These are phyloP conservation scores for Tylopilus sp. DNA, from an alignment of 768 basidiomycete genomes.

Conservation along the genomic window DNA sequence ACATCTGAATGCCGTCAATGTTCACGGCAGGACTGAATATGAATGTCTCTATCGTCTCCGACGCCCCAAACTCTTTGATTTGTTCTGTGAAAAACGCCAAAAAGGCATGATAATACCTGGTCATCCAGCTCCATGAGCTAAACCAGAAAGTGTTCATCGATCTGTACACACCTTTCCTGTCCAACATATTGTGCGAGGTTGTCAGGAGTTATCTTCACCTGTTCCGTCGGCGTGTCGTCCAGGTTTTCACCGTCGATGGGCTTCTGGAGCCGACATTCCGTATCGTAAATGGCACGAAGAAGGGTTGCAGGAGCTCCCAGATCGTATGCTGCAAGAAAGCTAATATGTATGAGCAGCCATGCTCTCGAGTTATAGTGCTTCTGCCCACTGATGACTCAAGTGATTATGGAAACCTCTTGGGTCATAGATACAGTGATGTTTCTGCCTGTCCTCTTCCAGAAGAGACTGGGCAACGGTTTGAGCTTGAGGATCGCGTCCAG, in stretches of 20 bases:
- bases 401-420: slow-evolving; percentile 52
- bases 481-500: slow-evolving; percentile 42
- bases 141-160: slow-evolving; percentile 29
- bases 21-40: slow-evolving; percentile 39
- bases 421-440: slow-evolving; percentile 50
- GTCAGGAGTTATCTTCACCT: slow-evolving; percentile 33
- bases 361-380: neutral
- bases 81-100: slow-evolving; percentile 40
- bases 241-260: slow-evolving; percentile 39
- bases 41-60: slow-evolving; percentile 44
- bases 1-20: slow-evolving; percentile 30
- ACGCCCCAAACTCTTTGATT: slow-evolving; percentile 36
- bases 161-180: slow-evolving; percentile 39
- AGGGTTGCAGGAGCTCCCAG: slow-evolving; percentile 46
- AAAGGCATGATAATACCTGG: slow-evolving; percentile 34
- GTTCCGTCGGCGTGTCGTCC: slow-evolving; percentile 19
- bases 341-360: slow-evolving; percentile 17
- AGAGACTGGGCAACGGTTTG: slow-evolving; percentile 43
- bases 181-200: slow-evolving; percentile 52
- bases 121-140: slow-evolving; percentile 27
- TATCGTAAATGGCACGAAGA: slow-evolving; percentile 48
- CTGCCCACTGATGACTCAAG: slow-evolving; percentile 53
- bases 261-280: slow-evolving; percentile 36
- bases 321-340: slow-evolving; percentile 55
- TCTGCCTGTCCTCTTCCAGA: slow-evolving; percentile 44